Evolutionary conservation across 306 rosid species (phyloP), one percentile per base, ranked within the genome.

Genomic region (Inga leiocalycina): DNA sequence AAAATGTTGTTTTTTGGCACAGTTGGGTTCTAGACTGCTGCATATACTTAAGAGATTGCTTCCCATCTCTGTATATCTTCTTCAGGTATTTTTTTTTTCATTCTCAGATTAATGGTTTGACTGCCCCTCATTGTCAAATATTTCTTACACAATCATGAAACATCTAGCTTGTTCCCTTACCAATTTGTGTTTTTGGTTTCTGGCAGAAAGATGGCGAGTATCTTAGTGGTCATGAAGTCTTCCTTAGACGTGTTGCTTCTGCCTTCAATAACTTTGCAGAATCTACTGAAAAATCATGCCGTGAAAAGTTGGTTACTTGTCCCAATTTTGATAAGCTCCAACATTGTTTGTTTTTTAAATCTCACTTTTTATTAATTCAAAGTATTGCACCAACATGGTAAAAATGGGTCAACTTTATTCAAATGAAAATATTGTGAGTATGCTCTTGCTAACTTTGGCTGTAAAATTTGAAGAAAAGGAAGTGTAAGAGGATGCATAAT

Each of bases 31-130:
- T 79, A 92, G 99, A 79, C 85, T 96, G 78, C 81, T 96, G 91
- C 93, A 96, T 88, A 93, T 93, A 79, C 91, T 96, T 39, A 96
- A 93, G 96, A 88, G 99, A 91, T 87, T 96, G 86, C 98, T 96
- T 82, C 99, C 99, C 32, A 93, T 96, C 82, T 92, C 97, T 69
- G 95, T 96, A 52, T 93, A 84, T 87, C 99, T 96, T 82, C 97
- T 93, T 76, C 98, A 92, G 98, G 98, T 96, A 80, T 82, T 84
- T 34, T 52, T 3, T 24, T 27, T 49, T 9, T 20, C 27, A 12
- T 22, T 56, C 75, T 49, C 49, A 46, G 73, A 72, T 81, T 69
- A 78, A 34, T 70, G 68, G 67, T n/a, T 81, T 76, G 65, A n/a
- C 45, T 76, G 49, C 71, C 16, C 59, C 52, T 86, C 69, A 14